Conservation (phyloP, 202 grass and related monocot genomes). For the Eragrostis tef region DNA sequence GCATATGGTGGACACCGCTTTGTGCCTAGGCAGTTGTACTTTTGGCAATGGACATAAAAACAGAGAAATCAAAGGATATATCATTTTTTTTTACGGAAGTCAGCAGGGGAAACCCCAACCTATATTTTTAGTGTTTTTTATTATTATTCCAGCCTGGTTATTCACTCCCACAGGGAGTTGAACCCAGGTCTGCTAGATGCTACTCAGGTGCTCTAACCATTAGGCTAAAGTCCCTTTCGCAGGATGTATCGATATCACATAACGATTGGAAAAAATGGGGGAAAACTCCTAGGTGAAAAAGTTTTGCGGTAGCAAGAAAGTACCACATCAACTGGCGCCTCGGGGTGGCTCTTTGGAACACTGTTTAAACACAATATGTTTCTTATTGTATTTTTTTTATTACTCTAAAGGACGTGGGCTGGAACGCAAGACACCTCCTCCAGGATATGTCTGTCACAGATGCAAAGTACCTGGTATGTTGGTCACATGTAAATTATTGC, state of each 20-base stretch:
- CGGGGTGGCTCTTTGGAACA: not conserved
- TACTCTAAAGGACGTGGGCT: conserved; percentile 68
- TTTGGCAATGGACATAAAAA: not conserved
- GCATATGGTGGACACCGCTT: no score
- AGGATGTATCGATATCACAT: not conserved
- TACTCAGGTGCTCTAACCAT: no score
- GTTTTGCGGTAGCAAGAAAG: not conserved
- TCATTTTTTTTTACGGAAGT: no score
- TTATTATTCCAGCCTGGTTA: no score
- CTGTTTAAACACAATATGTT: not conserved
- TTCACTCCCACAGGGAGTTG: no score
- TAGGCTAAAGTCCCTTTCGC: no score
- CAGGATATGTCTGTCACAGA: conserved; percentile 98
- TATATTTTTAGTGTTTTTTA: no score
- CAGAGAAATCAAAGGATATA: not conserved
- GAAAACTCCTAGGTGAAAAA: not conserved
- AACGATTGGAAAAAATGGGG: no score
- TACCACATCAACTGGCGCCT: not conserved
- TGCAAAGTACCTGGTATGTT: conserved; percentile 96
- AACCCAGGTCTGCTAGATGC: no score
- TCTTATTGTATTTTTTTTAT: conserved; percentile 35
- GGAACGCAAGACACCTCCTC: conserved; percentile 74
- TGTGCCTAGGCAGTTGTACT: not conserved
- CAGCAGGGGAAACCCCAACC: no score
- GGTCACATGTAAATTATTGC: conserved; percentile 26